These are phyloP conservation scores for Skeletonema menzelii DNA, from an alignment of 108 stramenopile species.

Conservation along the genomic window DNA sequence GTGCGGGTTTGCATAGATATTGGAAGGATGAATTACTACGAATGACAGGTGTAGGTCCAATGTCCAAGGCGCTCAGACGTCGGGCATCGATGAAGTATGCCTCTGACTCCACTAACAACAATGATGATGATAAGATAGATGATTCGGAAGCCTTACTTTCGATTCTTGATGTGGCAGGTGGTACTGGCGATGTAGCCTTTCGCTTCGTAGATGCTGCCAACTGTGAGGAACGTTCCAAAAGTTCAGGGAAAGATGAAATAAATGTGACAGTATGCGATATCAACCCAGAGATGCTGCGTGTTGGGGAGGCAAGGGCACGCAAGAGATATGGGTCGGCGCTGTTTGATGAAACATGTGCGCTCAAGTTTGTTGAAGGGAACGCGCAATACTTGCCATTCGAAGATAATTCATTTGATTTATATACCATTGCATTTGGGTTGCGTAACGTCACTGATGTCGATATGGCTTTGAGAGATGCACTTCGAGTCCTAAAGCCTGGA, in stretches of 20 bases:
- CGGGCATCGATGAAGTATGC: conserved; percentile 41
- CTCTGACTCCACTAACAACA: not conserved
- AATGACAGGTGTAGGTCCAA: conserved; percentile 64
- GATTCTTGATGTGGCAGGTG: conserved; percentile 96
- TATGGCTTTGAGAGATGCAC: conserved; percentile 79
- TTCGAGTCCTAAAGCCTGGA: conserved; percentile 93
- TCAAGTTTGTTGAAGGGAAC: conserved; percentile 88
- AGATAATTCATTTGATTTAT: conserved; percentile 92
- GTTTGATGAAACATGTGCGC: conserved; percentile 53
- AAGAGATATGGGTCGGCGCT: conserved; percentile 53
- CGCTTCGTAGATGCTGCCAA: conserved; percentile 83
- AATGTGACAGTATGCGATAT: conserved; percentile 97
- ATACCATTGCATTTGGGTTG: conserved; percentile 98
- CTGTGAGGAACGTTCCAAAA: conserved; percentile 60
- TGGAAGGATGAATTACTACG: conserved; percentile 97
- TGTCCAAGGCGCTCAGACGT: conserved; percentile 58
- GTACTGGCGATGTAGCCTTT: conserved; percentile 98
- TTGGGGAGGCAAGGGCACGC: conserved; percentile 79
- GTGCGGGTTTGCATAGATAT: conserved; percentile 89
- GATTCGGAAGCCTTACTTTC: conserved; percentile 25
- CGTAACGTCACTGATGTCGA: conserved; percentile 97
- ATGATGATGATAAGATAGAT: not conserved
- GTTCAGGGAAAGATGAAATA: conserved; percentile 59
- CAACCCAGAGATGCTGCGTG: conserved; percentile 95
- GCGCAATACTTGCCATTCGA: conserved; percentile 92